Base-by-base conservation (phyloP, 2,329 filamentous ascomycete genomes). In the Colletotrichum brevisporum region DNA sequence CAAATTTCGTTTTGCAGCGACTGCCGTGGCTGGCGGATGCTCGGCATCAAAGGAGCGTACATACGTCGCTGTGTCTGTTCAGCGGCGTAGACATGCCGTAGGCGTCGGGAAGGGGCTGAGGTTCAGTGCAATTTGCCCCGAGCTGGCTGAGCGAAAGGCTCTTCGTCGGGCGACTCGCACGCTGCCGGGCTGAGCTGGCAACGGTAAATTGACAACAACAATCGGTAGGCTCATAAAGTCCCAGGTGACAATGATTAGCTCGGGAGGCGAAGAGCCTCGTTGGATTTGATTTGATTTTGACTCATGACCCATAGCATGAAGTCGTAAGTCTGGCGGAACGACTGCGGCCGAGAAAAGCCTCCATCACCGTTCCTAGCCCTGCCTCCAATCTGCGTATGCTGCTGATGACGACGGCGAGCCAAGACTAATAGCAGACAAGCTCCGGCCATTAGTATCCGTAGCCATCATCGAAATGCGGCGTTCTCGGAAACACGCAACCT, bases 101-200 rank as follows among this genome's bases (percentile, higher is more conserved):
- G 31, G 31, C 31, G 31, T 36, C 36, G 48, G 45, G 61, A 60
- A 51, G 66, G 50, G 66, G 66, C 66, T 69, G 61, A 66, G 61
- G 62, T 53, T 66, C 41, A 54, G 50, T 69, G 66, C 36, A 69
- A 66, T 69, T 66, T 66, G 66, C 54, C 66, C 61, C 61, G 55
- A 51, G 66, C 43, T 66, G 66, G 66, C 66, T 66, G 66, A 69
- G 66, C 55, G 54, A 52, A 55, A 55, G 57, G 52, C 56, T 43
- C 52, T 21, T 55, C 43, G 54, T 51, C 31, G 50, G 55, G 56
- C 55, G 62, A 69, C 43, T 66, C 62, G 63, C 55, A 48, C 39
- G 54, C 43, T 31, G 50, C 41, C 55, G 54, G 62, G 63, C 67
- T 60, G 55, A 67, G 67, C 57, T n/a, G 50, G 16, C 31, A 36